These are phyloP conservation scores for Prunus padus DNA, from an alignment of 306 rosid genomes.

Conservation along the genomic window DNA sequence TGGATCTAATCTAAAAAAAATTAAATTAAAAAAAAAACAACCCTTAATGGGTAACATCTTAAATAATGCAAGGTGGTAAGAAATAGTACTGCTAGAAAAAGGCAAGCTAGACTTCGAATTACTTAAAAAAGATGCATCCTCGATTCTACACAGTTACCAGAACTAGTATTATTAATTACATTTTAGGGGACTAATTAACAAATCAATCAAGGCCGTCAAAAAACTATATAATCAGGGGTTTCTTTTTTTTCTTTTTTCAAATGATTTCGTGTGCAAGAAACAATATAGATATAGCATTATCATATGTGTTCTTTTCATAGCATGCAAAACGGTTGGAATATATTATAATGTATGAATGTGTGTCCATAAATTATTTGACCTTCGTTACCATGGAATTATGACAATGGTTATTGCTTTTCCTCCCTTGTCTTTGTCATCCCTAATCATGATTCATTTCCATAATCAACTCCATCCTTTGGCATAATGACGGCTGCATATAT, in stretches of 20 bases:
- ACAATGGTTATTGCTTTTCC: background rate
- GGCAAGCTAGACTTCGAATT: background rate
- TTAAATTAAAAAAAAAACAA: background rate
- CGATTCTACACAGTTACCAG: background rate
- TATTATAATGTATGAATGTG: background rate
- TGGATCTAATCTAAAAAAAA: background rate
- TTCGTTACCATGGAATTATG: constrained; percentile 12
- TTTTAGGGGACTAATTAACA: background rate
- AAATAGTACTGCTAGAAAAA: background rate
- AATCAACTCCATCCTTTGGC: constrained; percentile 3
- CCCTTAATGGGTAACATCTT: background rate
- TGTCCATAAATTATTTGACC: constrained; percentile 14
- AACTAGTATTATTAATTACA: background rate
- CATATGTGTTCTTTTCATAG: constrained; percentile 19
- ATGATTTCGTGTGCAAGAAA: constrained; percentile 16
- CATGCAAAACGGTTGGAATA: constrained; percentile 11
- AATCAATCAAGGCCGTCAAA: background rate
- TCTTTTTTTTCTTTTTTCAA: background rate
- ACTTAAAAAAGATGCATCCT: background rate
- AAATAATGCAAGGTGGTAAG: background rate
- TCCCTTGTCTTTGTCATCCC: constrained; percentile 9
- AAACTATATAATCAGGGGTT: background rate
- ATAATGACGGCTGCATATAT: background rate
- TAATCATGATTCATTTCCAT: background rate
- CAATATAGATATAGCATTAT: constrained; percentile 6